Percentiles rank a stretch among this genome's conserved stretches.
These are phyloP conservation scores for Scedosporium boydii DNA, from an alignment of 2,329 filamentous ascomycete species.

Conservation along the genomic window DNA sequence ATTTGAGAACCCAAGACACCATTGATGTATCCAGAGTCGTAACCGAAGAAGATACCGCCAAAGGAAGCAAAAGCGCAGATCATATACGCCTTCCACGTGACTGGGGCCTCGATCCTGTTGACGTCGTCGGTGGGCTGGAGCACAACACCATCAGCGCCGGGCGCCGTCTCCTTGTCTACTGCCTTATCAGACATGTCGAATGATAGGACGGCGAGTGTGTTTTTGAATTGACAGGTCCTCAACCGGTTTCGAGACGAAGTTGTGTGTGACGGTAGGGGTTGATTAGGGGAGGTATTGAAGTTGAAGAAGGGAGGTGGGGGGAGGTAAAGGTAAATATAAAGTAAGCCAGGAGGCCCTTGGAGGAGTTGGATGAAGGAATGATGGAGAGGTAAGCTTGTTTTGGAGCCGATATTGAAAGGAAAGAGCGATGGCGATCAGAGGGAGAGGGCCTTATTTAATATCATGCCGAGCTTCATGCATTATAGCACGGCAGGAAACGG, in stretches of 20 bases:
- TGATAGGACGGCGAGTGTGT: neutral
- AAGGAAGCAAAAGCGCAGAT: constrained; percentile 64
- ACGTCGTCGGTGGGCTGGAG: constrained; percentile 40
- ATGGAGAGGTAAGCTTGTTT: neutral
- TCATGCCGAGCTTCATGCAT: constrained; percentile 3
- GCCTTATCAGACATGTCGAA: constrained; percentile 2
- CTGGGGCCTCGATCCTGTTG: constrained; percentile 54
- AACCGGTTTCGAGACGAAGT: no score
- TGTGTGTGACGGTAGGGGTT: neutral
- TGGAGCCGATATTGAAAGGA: neutral
- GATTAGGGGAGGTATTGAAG: neutral
- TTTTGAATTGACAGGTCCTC: neutral
- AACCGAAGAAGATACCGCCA: constrained; percentile 69
- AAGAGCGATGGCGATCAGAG: constrained; percentile 1
- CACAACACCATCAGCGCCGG: constrained; percentile 11
- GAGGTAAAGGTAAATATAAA: neutral
- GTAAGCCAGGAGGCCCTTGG: neutral
- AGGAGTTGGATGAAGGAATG: neutral
- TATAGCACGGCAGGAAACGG: constrained; percentile 6
- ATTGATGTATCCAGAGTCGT: constrained; percentile 69
- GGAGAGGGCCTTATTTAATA: constrained; percentile 6
- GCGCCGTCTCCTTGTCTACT: constrained; percentile 3
- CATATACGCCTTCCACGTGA: constrained; percentile 59
- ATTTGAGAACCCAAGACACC: constrained; percentile 44
- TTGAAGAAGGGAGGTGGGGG: neutral